Percentiles rank a stretch among this genome's conserved stretches.
Evolutionary conservation across 352 stramenopile species (phyloP).

Genomic region (Pythium phragmiticola): DNA sequence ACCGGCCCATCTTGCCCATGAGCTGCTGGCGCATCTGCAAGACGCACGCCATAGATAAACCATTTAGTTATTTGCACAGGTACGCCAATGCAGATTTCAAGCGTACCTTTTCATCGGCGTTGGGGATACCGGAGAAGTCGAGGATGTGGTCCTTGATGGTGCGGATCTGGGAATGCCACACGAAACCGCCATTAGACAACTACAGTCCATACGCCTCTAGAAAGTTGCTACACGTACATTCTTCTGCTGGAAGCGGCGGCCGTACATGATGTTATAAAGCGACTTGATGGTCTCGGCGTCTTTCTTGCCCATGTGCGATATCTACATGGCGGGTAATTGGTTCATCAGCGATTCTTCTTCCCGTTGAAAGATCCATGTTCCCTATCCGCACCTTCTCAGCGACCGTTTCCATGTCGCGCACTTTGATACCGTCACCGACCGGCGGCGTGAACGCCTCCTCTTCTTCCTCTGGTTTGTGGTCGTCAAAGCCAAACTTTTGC

Average conservation of each 20-base stretch:
- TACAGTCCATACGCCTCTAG: neutral
- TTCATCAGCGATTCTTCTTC: neutral
- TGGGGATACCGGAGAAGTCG: conserved; percentile 63
- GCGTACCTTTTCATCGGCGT: conserved; percentile 65
- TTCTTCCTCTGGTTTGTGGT: conserved; percentile 43
- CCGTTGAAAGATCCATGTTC: neutral
- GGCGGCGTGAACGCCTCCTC: conserved; percentile 60
- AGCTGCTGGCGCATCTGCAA: conserved; percentile 55
- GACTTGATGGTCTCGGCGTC: conserved; percentile 69
- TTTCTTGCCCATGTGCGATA: conserved; percentile 70
- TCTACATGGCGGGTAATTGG: conserved; percentile 25
- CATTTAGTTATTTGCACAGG: neutral
- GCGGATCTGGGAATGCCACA: conserved; percentile 44
- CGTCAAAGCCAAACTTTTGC: conserved; percentile 65
- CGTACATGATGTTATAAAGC: conserved; percentile 82
- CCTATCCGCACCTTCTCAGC: conserved; percentile 38
- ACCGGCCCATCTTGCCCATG: conserved; percentile 60
- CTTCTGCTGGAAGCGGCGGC: conserved; percentile 73
- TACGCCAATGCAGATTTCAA: neutral
- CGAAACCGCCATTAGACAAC: neutral
- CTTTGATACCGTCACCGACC: conserved; percentile 45
- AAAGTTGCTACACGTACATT: conserved; percentile 45
- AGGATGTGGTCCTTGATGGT: conserved; percentile 81
- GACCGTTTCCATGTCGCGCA: conserved; percentile 65
- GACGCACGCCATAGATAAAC: neutral